Evolutionary conservation across 305 asterid genomes (phyloP), one percentile per base, ranked within the genome.

Genomic region (Solanum hybrid): DNA sequence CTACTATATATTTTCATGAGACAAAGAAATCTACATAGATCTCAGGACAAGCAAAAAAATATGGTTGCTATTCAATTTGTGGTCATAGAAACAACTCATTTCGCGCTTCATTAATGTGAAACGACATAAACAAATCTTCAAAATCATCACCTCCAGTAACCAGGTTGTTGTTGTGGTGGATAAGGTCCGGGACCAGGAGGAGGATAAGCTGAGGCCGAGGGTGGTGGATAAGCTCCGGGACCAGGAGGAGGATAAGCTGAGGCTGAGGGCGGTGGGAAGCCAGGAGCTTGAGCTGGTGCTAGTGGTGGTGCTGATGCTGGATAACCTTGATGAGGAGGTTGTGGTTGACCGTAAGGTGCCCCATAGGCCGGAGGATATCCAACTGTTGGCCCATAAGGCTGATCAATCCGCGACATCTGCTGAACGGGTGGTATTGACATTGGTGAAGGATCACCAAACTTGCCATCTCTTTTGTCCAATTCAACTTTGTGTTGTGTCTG

Each of bases 401-500:
- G 99, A 92, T 97, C 99, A 29, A 97, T 94, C 57, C 98, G 98
- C 45, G 99, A 97, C 99, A 97, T 97, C 86, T 96, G 98, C 94
- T 97, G 99, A 87, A 82, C 90, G 0, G 94, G 96, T 89, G 99
- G 99, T 89, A 96, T 94, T 29, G 97, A 93, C 99, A 96, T 96
- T 38, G 95, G 92, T 92, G 92, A 95, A 70, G 77, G 77, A 34
- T 95, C 96, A 10, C 99, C 99, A 84, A 96, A 95, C 90, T 94
- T 94, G 73, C 99, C 99, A 77, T 97, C 99, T 85, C 99, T 94
- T 93, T 97, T 96, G 96, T 97, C 99, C 98, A 97, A 95, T 93
- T 97, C 99, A 57, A 97, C 80, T 93, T 97, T 97, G 95, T 97
- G 99, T 78, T 97, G 98, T 65, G 99, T 97, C 99, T 97, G 94